Evolutionary conservation across 2,329 filamentous ascomycete genomes (phyloP), one percentile per base, ranked within the genome.

Genomic region (Lachnellula willkommii): DNA sequence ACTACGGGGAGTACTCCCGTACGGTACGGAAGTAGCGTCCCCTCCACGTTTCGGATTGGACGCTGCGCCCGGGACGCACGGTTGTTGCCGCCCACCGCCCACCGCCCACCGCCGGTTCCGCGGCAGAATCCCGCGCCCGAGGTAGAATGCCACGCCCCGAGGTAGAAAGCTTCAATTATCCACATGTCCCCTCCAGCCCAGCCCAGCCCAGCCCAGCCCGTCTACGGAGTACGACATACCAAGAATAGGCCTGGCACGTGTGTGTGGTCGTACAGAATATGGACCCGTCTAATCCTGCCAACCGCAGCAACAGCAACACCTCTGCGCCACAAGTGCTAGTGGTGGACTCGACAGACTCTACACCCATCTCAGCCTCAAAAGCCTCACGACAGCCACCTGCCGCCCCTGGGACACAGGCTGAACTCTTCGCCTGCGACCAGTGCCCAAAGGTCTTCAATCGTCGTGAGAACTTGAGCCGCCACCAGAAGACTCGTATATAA

Each of bases 381-480:
- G 20, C 26, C 9, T 24, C 22, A 40, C 50, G 50, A 43, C 26
- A 49, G 15, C 17, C 28, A n/a, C 35, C 53, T 20, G 20, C 20
- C 20, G 20, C 20, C 20, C 20, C 20, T 28, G 37, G n/a, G 15
- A 20, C 39, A n/a, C 24, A 17, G 12, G 20, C 17, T 5, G 54
- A 57, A 2, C 36, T 47, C 7, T 63, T 63, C 35, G 45, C 20
- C n/a, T 65, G 63, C 36, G 37, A 56, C 5, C 53, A 61, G 32
- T 64, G 62, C 40, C 42, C 57, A 6, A 65, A 61, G 47, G 35
- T 46, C 2, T 65, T 65, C 49, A 65, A 59, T 52, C 52, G 63
- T n/a, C 54, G 63, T n/a, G 63, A 65, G 28, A 65, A 65, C 50
- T 45, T 65, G 24, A 64, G 60, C 53, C 61, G 63, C 2, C 63